These are phyloP conservation scores for Cercospora sojina DNA, from an alignment of 2,329 filamentous ascomycete species.

Conservation along the genomic window DNA sequence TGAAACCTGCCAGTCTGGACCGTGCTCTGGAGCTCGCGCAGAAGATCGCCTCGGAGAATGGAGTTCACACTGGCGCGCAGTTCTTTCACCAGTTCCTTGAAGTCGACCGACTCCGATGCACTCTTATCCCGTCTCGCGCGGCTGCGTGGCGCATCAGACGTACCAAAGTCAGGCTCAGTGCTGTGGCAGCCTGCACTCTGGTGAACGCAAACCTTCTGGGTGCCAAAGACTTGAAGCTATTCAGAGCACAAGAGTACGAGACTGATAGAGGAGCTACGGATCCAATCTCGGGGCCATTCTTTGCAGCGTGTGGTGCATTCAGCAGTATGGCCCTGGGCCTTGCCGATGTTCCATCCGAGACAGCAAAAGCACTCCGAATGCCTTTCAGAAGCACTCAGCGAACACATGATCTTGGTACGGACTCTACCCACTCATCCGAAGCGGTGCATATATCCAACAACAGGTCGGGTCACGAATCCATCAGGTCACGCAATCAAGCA, in stretches of 20 bases:
- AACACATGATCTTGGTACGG: no score
- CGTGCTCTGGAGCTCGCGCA: conserved; percentile 42
- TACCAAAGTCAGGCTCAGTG: conserved; percentile 67
- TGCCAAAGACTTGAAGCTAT: conserved; percentile 72
- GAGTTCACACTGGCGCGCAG: conserved; percentile 44
- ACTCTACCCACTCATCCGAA: fast-evolving
- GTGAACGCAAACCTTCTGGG: conserved; percentile 64
- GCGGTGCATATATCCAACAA: neutral
- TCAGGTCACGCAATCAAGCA: neutral
- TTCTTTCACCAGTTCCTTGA: conserved; percentile 56
- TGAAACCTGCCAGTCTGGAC: conserved; percentile 40
- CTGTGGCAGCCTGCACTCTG: conserved; percentile 69
- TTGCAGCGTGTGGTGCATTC: conserved; percentile 74
- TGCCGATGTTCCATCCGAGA: conserved; percentile 65
- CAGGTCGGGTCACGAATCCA: neutral
- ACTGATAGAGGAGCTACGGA: conserved; percentile 77
- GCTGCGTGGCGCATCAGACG: conserved; percentile 74
- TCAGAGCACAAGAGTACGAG: conserved; percentile 63
- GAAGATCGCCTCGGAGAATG: conserved; percentile 46
- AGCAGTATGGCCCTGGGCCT: conserved; percentile 78
- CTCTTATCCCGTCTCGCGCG: conserved; percentile 63
- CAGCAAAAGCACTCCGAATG: conserved; percentile 51
- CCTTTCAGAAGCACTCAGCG: conserved; percentile 33
- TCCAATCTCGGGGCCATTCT: conserved; percentile 73
- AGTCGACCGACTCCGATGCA: conserved; percentile 66